These are phyloP conservation scores for Ustilago tritici DNA, from an alignment of 1,284 basidiomycete species.

Conservation along the genomic window DNA sequence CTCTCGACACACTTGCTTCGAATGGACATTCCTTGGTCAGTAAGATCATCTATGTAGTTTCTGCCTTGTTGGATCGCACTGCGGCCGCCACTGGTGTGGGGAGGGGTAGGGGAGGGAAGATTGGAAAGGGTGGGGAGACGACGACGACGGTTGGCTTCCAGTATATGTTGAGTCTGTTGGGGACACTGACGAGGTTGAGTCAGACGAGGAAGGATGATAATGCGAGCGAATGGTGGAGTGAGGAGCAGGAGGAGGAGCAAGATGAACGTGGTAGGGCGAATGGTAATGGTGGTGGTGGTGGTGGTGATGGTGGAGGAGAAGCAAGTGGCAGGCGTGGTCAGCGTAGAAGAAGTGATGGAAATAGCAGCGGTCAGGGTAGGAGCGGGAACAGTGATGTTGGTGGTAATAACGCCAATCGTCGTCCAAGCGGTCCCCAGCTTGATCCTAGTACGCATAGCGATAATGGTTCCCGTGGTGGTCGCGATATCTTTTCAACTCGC, in stretches of 20 bases:
- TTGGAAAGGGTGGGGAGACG: neutral
- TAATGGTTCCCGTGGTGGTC: neutral
- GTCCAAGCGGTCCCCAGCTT: neutral
- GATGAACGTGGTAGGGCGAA: neutral
- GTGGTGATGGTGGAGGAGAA: neutral
- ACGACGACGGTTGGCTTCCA: conserved; percentile 17
- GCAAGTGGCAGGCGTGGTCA: neutral
- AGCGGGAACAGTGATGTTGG: neutral
- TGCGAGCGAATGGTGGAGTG: conserved; percentile 10
- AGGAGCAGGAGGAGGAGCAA: conserved; percentile 10
- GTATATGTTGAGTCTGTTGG: conserved; percentile 45
- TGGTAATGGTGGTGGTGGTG: conserved; percentile 1
- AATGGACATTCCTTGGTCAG: conserved; percentile 50
- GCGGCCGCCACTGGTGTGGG: conserved; percentile 2
- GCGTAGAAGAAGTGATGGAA: neutral
- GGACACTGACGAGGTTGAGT: conserved; percentile 35
- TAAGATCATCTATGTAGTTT: conserved; percentile 54
- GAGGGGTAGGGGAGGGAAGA: neutral
- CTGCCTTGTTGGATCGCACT: conserved; percentile 31
- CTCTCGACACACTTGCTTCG: conserved; percentile 51
- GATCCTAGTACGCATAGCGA: neutral
- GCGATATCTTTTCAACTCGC: neutral
- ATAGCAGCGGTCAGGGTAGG: neutral
- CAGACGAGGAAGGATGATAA: conserved; percentile 33
- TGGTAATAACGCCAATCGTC: neutral